Conservation (phyloP, 2,329 filamentous ascomycete species). For the Arthrobotrys megalospora region DNA sequence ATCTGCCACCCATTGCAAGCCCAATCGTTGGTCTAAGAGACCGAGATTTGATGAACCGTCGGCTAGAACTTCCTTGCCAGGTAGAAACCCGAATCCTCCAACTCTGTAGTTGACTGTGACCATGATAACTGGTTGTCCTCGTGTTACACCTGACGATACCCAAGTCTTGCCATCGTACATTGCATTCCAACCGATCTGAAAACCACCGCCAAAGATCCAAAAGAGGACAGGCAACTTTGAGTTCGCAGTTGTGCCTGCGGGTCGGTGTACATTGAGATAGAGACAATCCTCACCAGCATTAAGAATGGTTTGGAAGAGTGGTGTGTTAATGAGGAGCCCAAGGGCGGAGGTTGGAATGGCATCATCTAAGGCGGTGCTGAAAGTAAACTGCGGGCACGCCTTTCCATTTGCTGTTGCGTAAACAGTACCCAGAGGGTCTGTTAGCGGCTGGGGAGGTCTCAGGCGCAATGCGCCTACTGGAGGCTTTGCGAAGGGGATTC, state of each 20-base stretch:
- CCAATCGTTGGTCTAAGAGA: constrained; percentile 63
- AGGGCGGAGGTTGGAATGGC: constrained; percentile 69
- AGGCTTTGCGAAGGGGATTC: constrained; percentile 74
- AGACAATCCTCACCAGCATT: constrained; percentile 72
- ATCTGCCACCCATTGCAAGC: constrained; percentile 63
- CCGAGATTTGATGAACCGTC: constrained; percentile 67
- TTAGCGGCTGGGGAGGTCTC: constrained; percentile 66
- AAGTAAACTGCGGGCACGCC: constrained; percentile 81
- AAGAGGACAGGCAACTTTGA: constrained; percentile 78
- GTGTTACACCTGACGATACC: constrained; percentile 62
- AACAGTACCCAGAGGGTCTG: constrained; percentile 71
- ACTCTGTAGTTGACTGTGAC: constrained; percentile 73
- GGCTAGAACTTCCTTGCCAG: constrained; percentile 68
- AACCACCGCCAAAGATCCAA: constrained; percentile 80
- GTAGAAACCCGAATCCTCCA: constrained; percentile 72
- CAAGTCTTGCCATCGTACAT: constrained; percentile 67
- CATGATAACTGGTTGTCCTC: constrained; percentile 71
- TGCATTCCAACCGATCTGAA: constrained; percentile 65
- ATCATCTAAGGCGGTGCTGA: constrained; percentile 70
- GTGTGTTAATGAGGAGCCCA: constrained; percentile 72
- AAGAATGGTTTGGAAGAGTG: constrained; percentile 73
- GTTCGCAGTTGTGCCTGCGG: constrained; percentile 72
- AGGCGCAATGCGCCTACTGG: constrained; percentile 72
- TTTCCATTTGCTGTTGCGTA: constrained; percentile 74
- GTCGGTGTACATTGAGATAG: constrained; percentile 67